Evolutionary conservation across 1,139 yeast species (phyloP), one percentile per base, ranked within the genome.

Genomic region (Nakaseomyces glabratus): DNA sequence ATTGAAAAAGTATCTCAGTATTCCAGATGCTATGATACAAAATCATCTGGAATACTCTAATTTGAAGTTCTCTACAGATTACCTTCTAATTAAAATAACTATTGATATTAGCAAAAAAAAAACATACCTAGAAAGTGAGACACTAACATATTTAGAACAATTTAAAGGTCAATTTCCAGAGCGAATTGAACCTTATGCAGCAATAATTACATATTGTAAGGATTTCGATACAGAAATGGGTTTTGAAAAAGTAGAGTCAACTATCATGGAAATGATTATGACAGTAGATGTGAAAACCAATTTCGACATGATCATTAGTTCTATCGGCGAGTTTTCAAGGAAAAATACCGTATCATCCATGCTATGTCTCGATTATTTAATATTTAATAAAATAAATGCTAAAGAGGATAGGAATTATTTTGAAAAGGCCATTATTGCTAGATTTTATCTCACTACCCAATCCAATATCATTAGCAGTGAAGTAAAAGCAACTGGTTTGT

Each of bases 381-480:
- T 48, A 9, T 28, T 34, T 18, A 48, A 47, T 31, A 51, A 48
- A 26, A 9, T 47, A 6, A 36, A 47, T 22, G 41, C 46, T 7
- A 25, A 35, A 8, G 39, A 33, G 9, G 43, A 50, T 20, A 41
- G 32, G 10, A 28, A 35, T 11, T 18, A 40, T 12, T 12, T 47
- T 14, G 55, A 48, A 30, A 42, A 41, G 21, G 10, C 37, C 3
- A 14, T 49, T 4, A 29, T 46, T 4, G 25, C 46, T 9, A 44
- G 52, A 25, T 37, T 48, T 30, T 50, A 42, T 23, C 28, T 42
- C 3, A 46, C 48, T 1, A 41, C 48, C 1, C 55, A 51, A 28
- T 40, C 52, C 5, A 36, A 41, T 21, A 34, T 30, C 11, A 15
- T 50, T 35, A 42, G 28, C 11, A 35, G 31, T 3, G 16, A 21